phyloP scores from a whole-genome alignment of 169 alveolate genomes.

The Neospora caninum region DNA sequence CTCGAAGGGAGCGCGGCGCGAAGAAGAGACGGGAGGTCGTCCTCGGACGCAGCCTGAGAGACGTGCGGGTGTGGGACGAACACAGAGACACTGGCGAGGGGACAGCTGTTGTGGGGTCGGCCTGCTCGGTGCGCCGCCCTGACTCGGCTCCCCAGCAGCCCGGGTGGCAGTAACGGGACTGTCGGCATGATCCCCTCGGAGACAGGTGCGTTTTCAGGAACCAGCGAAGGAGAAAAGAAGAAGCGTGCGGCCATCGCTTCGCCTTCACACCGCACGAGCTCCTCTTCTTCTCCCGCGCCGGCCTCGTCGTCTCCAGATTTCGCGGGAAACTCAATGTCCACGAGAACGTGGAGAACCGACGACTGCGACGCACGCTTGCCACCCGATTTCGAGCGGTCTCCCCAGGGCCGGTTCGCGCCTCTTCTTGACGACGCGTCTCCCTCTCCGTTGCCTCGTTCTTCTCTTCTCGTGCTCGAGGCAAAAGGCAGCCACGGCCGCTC shows the following conservation, averaged over 20 bases:
- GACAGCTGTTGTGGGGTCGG: background rate
- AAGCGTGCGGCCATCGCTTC: background rate
- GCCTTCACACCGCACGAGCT: background rate
- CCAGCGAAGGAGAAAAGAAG: background rate
- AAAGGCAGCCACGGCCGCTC: background rate
- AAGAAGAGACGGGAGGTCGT: background rate
- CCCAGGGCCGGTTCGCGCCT: no score
- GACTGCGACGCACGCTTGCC: background rate
- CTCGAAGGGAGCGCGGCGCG: background rate
- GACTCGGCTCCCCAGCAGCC: background rate
- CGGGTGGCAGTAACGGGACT: background rate
- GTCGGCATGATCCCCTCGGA: background rate
- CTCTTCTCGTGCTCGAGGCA: no score
- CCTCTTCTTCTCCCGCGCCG: background rate
- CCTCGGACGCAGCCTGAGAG: background rate
- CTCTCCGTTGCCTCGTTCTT: background rate
- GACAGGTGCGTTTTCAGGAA: background rate
- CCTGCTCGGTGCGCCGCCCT: background rate
- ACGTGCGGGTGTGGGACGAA: background rate
- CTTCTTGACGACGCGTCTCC: no score
- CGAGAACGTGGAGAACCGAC: background rate
- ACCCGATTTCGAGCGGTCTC: no score
- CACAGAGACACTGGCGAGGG: background rate
- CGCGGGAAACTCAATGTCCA: background rate
- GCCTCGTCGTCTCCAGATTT: background rate